These are phyloP conservation scores for Vitis riparia DNA, from an alignment of 164 flowering plant species.

Conservation along the genomic window DNA sequence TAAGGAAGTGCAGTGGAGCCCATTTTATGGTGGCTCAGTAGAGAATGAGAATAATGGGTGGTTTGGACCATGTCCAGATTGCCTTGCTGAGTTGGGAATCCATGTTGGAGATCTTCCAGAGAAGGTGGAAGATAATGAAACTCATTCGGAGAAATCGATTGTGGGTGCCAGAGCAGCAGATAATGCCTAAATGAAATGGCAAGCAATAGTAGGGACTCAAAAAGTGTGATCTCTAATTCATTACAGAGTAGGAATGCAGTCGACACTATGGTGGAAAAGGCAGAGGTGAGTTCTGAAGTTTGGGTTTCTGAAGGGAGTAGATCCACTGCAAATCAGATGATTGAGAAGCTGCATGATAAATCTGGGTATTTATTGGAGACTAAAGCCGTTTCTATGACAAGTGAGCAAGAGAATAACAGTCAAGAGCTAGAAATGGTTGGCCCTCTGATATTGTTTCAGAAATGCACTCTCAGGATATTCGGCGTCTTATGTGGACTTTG, in stretches of 20 bases:
- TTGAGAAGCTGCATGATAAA: no score
- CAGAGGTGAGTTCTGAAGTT: conserved; percentile 18
- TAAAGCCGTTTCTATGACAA: no score
- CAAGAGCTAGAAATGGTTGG: no score
- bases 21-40: conserved; percentile 47
- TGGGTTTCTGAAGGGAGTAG: conserved; percentile 21
- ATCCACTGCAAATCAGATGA: background rate
- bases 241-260: conserved; percentile 12
- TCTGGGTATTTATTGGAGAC: no score
- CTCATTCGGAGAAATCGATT: conserved; percentile 13
- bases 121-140: conserved; percentile 20
- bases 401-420: no score
- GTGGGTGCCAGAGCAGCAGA: conserved; percentile 7
- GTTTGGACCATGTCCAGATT: conserved; percentile 67
- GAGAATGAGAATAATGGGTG: conserved; percentile 35
- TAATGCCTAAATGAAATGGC: background rate
- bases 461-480: no score
- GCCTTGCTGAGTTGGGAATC: conserved; percentile 51
- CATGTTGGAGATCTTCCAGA: conserved; percentile 27
- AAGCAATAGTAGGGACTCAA: conserved; percentile 7
- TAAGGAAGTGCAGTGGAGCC: conserved; percentile 86
- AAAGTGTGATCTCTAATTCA: conserved; percentile 18
- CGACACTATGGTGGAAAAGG: conserved; percentile 20
- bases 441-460: no score
- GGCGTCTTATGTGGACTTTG: no score